A percentile compares a stretch with the other conserved stretches of the same genome.
Evolutionary conservation across 2,329 filamentous ascomycete genomes (phyloP).

Genomic region (Fusarium ramigenum): DNA sequence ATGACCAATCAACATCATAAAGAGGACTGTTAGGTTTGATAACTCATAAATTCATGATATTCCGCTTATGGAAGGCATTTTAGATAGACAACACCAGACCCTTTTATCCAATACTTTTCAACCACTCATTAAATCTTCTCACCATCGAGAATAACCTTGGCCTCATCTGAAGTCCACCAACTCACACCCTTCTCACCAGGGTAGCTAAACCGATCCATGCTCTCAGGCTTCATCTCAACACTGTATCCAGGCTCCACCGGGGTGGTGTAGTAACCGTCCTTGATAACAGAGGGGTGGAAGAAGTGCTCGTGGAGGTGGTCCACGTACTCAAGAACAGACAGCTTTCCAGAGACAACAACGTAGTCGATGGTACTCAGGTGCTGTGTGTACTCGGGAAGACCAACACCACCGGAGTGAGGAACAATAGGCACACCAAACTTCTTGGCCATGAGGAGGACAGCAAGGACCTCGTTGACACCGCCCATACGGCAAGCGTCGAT

Average conservation of each 20-base stretch:
- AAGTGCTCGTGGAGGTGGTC: slow-evolving; percentile 96
- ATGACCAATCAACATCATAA: neutral
- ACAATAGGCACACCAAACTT: slow-evolving; percentile 85
- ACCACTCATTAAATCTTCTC: slow-evolving; percentile 57
- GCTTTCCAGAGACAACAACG: slow-evolving; percentile 83
- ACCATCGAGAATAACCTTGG: slow-evolving; percentile 76
- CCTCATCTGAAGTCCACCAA: slow-evolving; percentile 87
- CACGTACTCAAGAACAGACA: slow-evolving; percentile 87
- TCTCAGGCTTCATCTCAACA: slow-evolving; percentile 91
- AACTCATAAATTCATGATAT: slow-evolving; percentile 32
- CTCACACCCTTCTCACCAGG: slow-evolving; percentile 81
- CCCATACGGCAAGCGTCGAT: slow-evolving; percentile 91
- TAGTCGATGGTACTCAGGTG: slow-evolving; percentile 94
- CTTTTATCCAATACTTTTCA: slow-evolving; percentile 11
- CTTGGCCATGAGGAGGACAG: slow-evolving; percentile 86
- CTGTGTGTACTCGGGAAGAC: slow-evolving; percentile 92
- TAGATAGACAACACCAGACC: neutral
- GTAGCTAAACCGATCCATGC: slow-evolving; percentile 82
- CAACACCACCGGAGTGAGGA: slow-evolving; percentile 89
- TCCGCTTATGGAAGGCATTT: slow-evolving; percentile 14
- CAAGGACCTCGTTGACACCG: slow-evolving; percentile 90
- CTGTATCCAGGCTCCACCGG: slow-evolving; percentile 86
- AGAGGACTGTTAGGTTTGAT: neutral
- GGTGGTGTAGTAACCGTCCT: slow-evolving; percentile 88
- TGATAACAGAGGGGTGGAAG: slow-evolving; percentile 79